Conservation (phyloP, 177 flowering plant genomes). For the Vitis hybrid region DNA sequence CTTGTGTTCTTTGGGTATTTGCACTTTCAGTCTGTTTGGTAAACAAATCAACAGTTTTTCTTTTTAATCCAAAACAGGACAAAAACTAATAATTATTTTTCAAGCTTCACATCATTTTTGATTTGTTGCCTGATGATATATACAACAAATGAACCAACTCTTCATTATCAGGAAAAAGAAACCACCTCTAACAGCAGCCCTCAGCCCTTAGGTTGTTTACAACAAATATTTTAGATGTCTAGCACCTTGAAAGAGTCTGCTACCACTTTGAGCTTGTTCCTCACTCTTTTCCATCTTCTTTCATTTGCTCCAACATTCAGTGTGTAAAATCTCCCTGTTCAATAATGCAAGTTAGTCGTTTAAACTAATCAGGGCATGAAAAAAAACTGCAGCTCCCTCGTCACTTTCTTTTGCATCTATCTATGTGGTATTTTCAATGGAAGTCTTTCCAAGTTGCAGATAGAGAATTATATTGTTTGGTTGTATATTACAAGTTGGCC, state of each 20-base stretch:
- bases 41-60: too few relatives aligned
- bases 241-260: slow-evolving; percentile 83
- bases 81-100: too few relatives aligned
- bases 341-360: not conserved
- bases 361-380: not conserved
- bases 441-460: too few relatives aligned
- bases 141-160: not conserved
- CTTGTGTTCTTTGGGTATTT: too few relatives aligned
- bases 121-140: not conserved
- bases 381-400: not conserved
- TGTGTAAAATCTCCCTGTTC: slow-evolving; percentile 76
- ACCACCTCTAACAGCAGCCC: not conserved
- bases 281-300: slow-evolving; percentile 69
- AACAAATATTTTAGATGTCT: slow-evolving; percentile 41
- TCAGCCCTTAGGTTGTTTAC: too few relatives aligned
- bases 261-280: slow-evolving; percentile 77
- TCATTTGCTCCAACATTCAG: slow-evolving; percentile 82
- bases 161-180: not conserved
- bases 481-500: not conserved
- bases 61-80: too few relatives aligned
- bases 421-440: too few relatives aligned
- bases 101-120: not conserved
- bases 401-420: not conserved
- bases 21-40: too few relatives aligned
- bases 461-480: not conserved